These are phyloP conservation scores for Citrus australasica DNA, from an alignment of 345 rosid species.

Conservation along the genomic window DNA sequence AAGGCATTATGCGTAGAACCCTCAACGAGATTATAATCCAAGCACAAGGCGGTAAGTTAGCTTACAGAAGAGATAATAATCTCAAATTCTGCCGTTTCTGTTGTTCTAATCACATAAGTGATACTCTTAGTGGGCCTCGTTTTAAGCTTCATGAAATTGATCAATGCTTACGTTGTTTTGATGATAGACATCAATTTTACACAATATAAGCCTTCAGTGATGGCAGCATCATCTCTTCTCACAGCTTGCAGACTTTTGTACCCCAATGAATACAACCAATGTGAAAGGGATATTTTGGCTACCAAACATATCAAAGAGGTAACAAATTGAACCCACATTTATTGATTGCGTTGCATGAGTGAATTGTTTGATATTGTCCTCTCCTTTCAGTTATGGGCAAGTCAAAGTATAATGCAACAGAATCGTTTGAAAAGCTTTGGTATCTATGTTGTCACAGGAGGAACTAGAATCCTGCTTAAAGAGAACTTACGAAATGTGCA, in stretches of 20 bases:
- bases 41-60: background rate
- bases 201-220: slow-evolving; percentile 2
- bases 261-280: background rate
- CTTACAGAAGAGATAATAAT: background rate
- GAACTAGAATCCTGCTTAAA: background rate
- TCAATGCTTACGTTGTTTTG: background rate
- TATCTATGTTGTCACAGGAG: background rate
- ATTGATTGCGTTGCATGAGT: background rate
- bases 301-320: background rate
- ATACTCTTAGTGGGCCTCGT: too few relatives aligned
- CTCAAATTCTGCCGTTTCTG: too few relatives aligned
- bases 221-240: slow-evolving; percentile 6
- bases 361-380: too few relatives aligned
- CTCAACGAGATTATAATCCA: background rate
- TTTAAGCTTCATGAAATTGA: too few relatives aligned
- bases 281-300: background rate
- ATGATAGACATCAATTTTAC: slow-evolving; percentile 4
- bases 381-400: too few relatives aligned
- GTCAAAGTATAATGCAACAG: too few relatives aligned
- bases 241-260: background rate
- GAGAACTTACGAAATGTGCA: background rate
- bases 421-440: background rate
- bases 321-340: background rate
- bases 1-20: background rate
- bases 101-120: too few relatives aligned